A percentile compares a stretch with the other conserved stretches of the same genome.
These are phyloP conservation scores for Backusella sp. DNA, from an alignment of 192 early-diverging fungal genomes.

Conservation along the genomic window DNA sequence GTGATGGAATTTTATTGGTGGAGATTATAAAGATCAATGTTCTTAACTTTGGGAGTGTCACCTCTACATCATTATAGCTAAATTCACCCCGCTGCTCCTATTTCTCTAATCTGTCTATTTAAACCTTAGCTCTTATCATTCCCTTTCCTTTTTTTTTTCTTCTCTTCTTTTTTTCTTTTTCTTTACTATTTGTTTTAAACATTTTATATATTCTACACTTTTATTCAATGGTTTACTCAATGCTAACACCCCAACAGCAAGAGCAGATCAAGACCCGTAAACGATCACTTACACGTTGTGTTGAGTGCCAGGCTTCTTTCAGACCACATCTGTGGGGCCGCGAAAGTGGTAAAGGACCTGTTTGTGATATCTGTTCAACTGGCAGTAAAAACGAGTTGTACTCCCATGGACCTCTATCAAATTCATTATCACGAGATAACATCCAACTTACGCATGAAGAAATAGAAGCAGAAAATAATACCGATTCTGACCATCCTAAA, in stretches of 20 bases:
- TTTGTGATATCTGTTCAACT: slow-evolving; percentile 22
- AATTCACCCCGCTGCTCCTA: slow-evolving; percentile 6
- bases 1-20: slow-evolving; percentile 1
- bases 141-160: neutral
- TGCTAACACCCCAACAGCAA: neutral
- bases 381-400: slow-evolving; percentile 4
- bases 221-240: slow-evolving; percentile 11
- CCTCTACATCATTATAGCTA: neutral
- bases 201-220: neutral
- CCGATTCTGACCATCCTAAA: neutral
- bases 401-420: neutral
- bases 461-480: neutral
- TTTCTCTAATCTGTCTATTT: slow-evolving; percentile 11
- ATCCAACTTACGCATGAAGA: neutral
- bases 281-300: slow-evolving; percentile 31
- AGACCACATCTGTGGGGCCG: slow-evolving; percentile 25
- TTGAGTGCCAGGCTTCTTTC: slow-evolving; percentile 22
- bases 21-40: slow-evolving; percentile 11
- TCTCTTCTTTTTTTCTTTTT: neutral
- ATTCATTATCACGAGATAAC: neutral
- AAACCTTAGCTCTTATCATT: neutral
- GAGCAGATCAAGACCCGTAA: slow-evolving; percentile 14
- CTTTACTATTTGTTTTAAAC: neutral
- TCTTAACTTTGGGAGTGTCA: slow-evolving; percentile 5
- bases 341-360: slow-evolving; percentile 28